These are phyloP conservation scores for Knoxdaviesia proteae DNA, from an alignment of 2,329 filamentous ascomycete species.

Conservation along the genomic window DNA sequence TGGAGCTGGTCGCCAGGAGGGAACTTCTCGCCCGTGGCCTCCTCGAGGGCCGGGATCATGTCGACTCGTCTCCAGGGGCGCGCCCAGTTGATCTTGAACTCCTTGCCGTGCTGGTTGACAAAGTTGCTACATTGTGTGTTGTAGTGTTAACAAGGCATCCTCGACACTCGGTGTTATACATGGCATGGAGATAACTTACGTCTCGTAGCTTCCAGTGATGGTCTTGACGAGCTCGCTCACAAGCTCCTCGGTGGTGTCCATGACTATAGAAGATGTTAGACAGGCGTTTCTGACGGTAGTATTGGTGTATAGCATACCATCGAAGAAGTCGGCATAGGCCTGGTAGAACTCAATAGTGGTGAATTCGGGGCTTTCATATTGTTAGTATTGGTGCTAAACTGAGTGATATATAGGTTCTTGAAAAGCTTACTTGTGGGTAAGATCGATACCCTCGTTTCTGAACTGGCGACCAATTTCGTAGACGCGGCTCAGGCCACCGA, in stretches of 20 bases:
- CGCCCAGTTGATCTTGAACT: conserved; percentile 88
- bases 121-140: conserved; percentile 26
- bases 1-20: conserved; percentile 75
- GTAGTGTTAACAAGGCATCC: too few species aligned
- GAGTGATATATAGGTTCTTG: not conserved
- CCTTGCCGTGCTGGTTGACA: conserved; percentile 69
- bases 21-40: conserved; percentile 82
- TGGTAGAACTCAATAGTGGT: conserved; percentile 95
- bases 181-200: conserved; percentile 12
- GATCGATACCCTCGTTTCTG: conserved; percentile 57
- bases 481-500: conserved; percentile 82
- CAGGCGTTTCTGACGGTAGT: not conserved
- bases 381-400: too few species aligned
- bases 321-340: conserved; percentile 81
- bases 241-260: conserved; percentile 82
- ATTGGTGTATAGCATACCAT: conserved; percentile 27
- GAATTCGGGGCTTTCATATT: conserved; percentile 42
- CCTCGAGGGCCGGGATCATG: conserved; percentile 80
- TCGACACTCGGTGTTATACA: too few species aligned
- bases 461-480: conserved; percentile 95
- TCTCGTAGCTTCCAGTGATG: conserved; percentile 67
- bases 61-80: conserved; percentile 81
- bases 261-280: conserved; percentile 23
- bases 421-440: conserved; percentile 51
- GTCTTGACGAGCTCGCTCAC: conserved; percentile 78